Base-by-base conservation (phyloP, 73 alveolate species). In the Paramecium biaurelia region DNA sequence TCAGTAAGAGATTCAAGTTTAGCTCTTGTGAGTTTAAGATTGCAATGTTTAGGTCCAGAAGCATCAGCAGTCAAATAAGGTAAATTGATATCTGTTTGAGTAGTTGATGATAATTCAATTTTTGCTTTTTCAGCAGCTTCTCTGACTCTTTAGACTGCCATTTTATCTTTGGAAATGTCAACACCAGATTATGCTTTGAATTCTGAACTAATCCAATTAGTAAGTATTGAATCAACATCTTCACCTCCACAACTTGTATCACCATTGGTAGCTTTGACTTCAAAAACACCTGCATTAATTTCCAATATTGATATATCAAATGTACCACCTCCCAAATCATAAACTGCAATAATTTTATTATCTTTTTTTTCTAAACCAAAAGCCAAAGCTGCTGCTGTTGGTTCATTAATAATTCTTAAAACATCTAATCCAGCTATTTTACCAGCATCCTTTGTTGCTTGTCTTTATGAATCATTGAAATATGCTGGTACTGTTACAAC, bases 241-340 rank as follows among this genome's bases (percentile, higher is more conserved):
- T 98, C 99, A 84, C 99, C 99, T 67, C 99, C 99, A 38, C 98
- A 95, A 72, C 98, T 92, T 24, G 99, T 97, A 92, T 97, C 99
- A 6, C 99, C 99, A 57, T 96, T 95, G 12, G 99, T 97, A 24
- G 99, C 98, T 94, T 95, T 97, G 42, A 98, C 99, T 86, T 97
- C 99, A 92, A 95, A 97, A 92, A 98, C 98, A 67, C 99, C 99
- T 42, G 97, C 99, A 30, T 97, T 92, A 63, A 98, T 97, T 93
- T 95, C 98, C 86, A 98, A 96, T 49, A 98, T 94, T 32, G 99
- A 97, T 58, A 98, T 96, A 95, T 98, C 99, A 94, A 98, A 98
- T 41, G 99, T 98, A 53, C 99, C 99, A 70, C 99, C 99, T 47
- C 99, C 99, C 53, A 98, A 95, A 85, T 98, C 99, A 92, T 95